Percentiles rank a stretch among this genome's conserved stretches.
Conservation (phyloP, 345 rosid species). For the Hypericum androsaemum region DNA sequence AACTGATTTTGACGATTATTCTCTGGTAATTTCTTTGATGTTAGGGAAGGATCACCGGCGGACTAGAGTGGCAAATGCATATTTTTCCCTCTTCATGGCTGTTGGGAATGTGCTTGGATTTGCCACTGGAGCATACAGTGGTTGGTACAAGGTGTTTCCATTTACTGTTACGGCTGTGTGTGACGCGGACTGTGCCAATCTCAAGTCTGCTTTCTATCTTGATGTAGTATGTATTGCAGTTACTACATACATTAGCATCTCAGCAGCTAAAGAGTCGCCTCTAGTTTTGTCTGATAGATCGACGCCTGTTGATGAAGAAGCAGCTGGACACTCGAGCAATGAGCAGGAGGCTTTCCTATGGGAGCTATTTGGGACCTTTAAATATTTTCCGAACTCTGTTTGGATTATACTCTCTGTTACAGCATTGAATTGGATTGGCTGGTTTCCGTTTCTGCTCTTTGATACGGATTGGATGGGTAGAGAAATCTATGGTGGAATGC, state of each 20-base stretch:
- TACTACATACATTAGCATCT: slow-evolving; percentile 51
- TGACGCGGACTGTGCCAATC: slow-evolving; percentile 73
- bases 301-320: slow-evolving; percentile 25
- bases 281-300: slow-evolving; percentile 28
- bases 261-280: slow-evolving; percentile 67
- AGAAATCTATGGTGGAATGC: slow-evolving; percentile 81
- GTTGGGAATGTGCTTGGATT: slow-evolving; percentile 85
- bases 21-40: background rate
- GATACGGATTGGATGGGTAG: slow-evolving; percentile 99
- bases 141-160: slow-evolving; percentile 78
- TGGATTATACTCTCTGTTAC: slow-evolving; percentile 77
- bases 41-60: slow-evolving; percentile 82
- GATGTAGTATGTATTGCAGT: slow-evolving; percentile 56
- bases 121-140: slow-evolving; percentile 81
- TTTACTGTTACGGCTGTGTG: slow-evolving; percentile 73
- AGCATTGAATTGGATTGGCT: slow-evolving; percentile 81
- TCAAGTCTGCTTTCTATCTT: slow-evolving; percentile 84
- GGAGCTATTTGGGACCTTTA: slow-evolving; percentile 82
- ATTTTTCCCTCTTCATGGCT: slow-evolving; percentile 91
- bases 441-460: slow-evolving; percentile 87
- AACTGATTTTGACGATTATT: no score
- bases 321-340: slow-evolving; percentile 37
- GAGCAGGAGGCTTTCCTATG: slow-evolving; percentile 76
- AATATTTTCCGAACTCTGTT: slow-evolving; percentile 56
- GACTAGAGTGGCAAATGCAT: slow-evolving; percentile 88